Evolutionary conservation across 768 basidiomycete species (phyloP), one percentile per base, ranked within the genome.

Genomic region (Candolleomyces aberdarensis): DNA sequence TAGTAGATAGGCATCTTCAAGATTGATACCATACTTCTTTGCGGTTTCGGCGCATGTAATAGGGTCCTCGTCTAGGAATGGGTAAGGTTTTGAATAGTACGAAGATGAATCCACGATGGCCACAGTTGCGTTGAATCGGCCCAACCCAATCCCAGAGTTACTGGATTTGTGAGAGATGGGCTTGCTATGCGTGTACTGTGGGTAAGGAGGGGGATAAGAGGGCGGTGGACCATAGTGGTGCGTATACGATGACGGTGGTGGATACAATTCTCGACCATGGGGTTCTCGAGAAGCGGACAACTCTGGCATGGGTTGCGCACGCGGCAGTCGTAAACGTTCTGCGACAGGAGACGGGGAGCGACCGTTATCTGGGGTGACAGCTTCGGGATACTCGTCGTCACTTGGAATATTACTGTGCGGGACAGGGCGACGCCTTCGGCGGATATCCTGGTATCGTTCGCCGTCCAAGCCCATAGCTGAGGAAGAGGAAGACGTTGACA

Each of bases 1-100:
- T 56, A 92, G 76, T 44, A 92, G 73, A 36, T 89, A 73, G 4
- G 90, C 90, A 66, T 92, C 90, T 71, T 91, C 90, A 56, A 89
- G 78, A 67, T 80, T 85, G 62, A 89, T 83, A 52, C 85, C 85
- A 67, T 36, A 76, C 75, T 66, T 84, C 84, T 66, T 83, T 84
- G 56, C 82, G 68, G 55, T 83, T 81, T 53, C 54, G 5, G 60
- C 56, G 78, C 76, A 56, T 62, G 60, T 61, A 67, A 70, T 19
- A 10, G 69, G 64, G 43, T 66, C 52, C 44, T 63, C 63, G 57
- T 63, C 64, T 58, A 65, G 31, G 36, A 56, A 56, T 32, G 53
- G 13, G 19, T 61, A 22, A 5, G 53, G 36, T 19, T 54, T 43
- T 31, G 60, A 54, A 50, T 47, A 19, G 32, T 40, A 49, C 36